phyloP scores from a whole-genome alignment of 768 basidiomycete genomes.

The Stropharia rugosoannulata region DNA sequence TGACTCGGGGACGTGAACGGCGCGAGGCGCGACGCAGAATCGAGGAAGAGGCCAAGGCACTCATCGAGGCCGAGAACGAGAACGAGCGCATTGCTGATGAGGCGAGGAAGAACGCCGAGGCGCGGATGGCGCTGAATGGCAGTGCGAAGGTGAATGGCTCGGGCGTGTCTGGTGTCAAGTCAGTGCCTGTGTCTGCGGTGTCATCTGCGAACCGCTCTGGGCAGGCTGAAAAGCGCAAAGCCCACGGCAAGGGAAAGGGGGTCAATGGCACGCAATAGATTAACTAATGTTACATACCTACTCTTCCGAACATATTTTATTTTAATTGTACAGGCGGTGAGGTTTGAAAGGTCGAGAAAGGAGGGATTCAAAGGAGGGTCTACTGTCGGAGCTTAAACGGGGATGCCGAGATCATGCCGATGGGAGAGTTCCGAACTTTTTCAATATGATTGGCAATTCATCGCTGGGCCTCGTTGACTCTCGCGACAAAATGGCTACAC shows the following conservation, averaged over 20 bases:
- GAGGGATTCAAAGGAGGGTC: no score
- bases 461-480: neutral
- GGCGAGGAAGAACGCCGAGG: neutral
- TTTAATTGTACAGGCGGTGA: neutral
- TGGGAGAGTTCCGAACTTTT: neutral
- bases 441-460: no score
- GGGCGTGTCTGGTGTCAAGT: neutral
- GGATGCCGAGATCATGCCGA: neutral
- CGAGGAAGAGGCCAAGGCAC: conserved; percentile 19
- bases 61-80: conserved; percentile 4
- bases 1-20: conserved; percentile 82
- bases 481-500: conserved; percentile 50
- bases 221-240: neutral
- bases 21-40: conserved; percentile 55
- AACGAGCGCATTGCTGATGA: conserved; percentile 1
- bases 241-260: neutral
- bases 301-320: neutral
- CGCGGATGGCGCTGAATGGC: conserved; percentile 1
- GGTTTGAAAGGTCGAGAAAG: no score
- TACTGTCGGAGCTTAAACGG: neutral
- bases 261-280: neutral
- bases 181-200: neutral
- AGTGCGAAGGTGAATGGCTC: neutral
- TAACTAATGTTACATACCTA: neutral
- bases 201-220: neutral